These are phyloP conservation scores for Periconia sp. DNA, from an alignment of 2,329 filamentous ascomycete genomes.

Conservation along the genomic window DNA sequence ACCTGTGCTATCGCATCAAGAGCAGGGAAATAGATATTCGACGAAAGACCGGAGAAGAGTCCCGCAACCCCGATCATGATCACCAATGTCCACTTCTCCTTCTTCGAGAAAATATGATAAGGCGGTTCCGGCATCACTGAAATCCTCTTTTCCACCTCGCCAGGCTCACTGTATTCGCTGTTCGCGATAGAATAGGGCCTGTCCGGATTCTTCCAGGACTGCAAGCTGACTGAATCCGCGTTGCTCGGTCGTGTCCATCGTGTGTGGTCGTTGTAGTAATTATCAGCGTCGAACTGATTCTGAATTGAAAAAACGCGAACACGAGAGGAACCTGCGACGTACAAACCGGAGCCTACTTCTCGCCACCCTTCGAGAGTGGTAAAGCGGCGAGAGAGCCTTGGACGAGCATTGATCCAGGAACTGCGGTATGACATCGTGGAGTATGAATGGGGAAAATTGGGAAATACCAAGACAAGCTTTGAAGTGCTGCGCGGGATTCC, in stretches of 20 bases:
- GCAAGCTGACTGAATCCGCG: no score
- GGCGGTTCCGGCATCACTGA: no score
- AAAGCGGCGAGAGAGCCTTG: slow-evolving; percentile 17
- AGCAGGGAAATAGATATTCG: slow-evolving; percentile 51
- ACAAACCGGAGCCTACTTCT: slow-evolving; percentile 17
- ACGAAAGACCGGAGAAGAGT: slow-evolving; percentile 49
- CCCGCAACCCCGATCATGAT: slow-evolving; percentile 38
- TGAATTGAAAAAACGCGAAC: slow-evolving; percentile 15
- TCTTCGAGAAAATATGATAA: slow-evolving; percentile 12
- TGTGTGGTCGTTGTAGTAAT: slow-evolving; percentile 4
- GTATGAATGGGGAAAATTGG: no score
- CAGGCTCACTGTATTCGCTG: neutral
- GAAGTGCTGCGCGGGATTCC: no score
- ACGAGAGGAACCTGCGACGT: slow-evolving; percentile 13
- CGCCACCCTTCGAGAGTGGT: slow-evolving; percentile 24
- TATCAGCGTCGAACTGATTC: slow-evolving; percentile 17
- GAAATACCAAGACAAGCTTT: no score
- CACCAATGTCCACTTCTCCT: slow-evolving; percentile 15
- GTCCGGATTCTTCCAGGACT: no score
- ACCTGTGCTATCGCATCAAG: slow-evolving; percentile 31
- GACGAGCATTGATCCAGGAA: no score
- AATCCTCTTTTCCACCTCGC: neutral
- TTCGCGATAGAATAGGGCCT: neutral
- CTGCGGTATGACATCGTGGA: no score
- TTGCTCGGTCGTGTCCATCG: no score